Evolutionary conservation across 225 moss, liverwort and hornwort genomes (phyloP).

Genomic region (Lunularia cruciata): DNA sequence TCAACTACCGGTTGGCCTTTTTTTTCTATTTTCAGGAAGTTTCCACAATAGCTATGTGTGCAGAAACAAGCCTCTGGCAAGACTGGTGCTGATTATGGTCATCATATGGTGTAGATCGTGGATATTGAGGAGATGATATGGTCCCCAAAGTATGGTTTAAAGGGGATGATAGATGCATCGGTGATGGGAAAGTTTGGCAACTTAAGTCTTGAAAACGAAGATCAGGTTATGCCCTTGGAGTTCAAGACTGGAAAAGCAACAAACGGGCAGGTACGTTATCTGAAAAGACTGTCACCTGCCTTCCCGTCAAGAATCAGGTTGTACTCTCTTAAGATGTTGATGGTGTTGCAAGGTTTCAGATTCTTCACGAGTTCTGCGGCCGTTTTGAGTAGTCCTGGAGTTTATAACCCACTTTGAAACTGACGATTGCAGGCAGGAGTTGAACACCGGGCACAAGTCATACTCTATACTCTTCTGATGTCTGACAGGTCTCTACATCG

Average conservation of each 20-base stretch:
- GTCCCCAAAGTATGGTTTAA: constrained; percentile 58
- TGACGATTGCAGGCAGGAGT: constrained; percentile 46
- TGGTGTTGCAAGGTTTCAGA: too few relatives aligned
- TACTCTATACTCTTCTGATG: constrained; percentile 54
- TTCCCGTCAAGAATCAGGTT: too few relatives aligned
- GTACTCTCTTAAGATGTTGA: too few relatives aligned
- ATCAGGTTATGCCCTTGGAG: constrained; percentile 46
- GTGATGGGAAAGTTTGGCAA: constrained; percentile 35
- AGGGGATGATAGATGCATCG: constrained; percentile 56
- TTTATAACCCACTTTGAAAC: too few relatives aligned
- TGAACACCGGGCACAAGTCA: constrained; percentile 58
- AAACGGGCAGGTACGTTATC: constrained; percentile 41
- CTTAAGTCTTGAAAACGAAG: constrained; percentile 19
- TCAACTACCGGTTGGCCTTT: background rate
- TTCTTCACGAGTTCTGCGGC: too few relatives aligned
- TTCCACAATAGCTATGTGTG: too few relatives aligned
- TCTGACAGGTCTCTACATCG: constrained; percentile 48
- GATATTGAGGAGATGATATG: constrained; percentile 61
- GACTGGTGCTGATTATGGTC: background rate
- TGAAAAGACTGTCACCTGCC: too few relatives aligned
- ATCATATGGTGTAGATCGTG: constrained; percentile 30
- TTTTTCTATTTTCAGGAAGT: background rate
- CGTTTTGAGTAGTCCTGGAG: too few relatives aligned
- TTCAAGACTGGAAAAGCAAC: constrained; percentile 57
- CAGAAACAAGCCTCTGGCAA: background rate